These are phyloP conservation scores for Xylariaceae sp. DNA, from an alignment of 2,329 filamentous ascomycete genomes.

Conservation along the genomic window DNA sequence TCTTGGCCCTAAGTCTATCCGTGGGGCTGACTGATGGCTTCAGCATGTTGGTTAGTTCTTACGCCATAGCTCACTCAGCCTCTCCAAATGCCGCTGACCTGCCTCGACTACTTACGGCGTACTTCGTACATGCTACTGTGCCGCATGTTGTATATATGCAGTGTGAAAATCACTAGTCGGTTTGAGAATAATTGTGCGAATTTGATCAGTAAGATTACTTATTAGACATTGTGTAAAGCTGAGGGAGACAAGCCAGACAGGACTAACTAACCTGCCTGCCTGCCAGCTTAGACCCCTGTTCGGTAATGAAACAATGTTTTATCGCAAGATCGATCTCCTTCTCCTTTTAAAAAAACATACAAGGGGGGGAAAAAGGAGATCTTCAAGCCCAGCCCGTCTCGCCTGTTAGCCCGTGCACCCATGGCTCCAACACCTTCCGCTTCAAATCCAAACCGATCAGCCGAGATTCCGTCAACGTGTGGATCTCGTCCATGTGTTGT, in stretches of 20 bases:
- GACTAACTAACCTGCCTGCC: not conserved
- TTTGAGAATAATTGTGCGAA: not conserved
- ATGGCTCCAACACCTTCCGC: constrained; percentile 22
- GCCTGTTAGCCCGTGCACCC: constrained; percentile 8
- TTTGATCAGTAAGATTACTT: not conserved
- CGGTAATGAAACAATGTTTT: constrained; percentile 20
- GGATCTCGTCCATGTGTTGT: constrained; percentile 11
- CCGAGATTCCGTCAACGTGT: constrained; percentile 17
- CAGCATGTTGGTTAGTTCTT: constrained; percentile 10
- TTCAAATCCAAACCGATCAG: constrained; percentile 27
- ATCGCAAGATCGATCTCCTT: constrained; percentile 3
- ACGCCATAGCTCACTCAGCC: constrained; percentile 19
- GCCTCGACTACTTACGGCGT: constrained; percentile 7
- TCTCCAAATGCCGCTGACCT: constrained; percentile 10
- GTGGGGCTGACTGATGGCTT: constrained; percentile 17
- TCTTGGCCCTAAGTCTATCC: constrained; percentile 1
- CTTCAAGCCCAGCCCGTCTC: constrained; percentile 5
- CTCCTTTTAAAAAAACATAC: no score
- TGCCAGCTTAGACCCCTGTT: not conserved
- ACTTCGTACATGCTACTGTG: constrained; percentile 4
- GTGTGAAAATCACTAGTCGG: not conserved
- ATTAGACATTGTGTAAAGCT: not conserved
- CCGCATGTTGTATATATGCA: not conserved
- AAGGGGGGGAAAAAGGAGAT: constrained; percentile 3
- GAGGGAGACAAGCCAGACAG: not conserved